These are phyloP conservation scores for Aspergillus vadensis DNA, from an alignment of 2,329 filamentous ascomycete genomes.

Conservation along the genomic window DNA sequence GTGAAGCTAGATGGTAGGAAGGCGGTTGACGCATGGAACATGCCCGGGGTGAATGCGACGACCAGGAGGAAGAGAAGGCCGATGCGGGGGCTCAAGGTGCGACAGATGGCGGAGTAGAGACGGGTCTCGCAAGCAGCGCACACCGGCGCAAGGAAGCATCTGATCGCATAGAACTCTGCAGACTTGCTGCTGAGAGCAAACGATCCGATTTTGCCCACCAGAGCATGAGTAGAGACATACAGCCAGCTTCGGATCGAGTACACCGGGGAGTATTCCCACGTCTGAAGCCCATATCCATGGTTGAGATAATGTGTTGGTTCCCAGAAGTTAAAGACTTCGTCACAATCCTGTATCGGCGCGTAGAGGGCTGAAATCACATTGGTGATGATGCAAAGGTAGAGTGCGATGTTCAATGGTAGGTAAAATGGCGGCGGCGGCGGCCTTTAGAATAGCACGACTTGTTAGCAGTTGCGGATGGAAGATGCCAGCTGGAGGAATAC, in stretches of 20 bases:
- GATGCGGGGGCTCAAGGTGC: constrained; percentile 77
- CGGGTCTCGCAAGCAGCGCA: constrained; percentile 83
- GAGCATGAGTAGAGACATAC: constrained; percentile 78
- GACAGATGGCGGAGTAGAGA: constrained; percentile 75
- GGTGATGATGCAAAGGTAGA: constrained; percentile 75
- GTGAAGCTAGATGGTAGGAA: constrained; percentile 93
- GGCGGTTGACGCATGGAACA: constrained; percentile 86
- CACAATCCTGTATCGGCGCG: constrained; percentile 94
- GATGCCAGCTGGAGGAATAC: constrained; percentile 10
- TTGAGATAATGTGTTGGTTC: constrained; percentile 93
- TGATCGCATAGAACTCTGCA: constrained; percentile 82
- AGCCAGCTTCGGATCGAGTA: constrained; percentile 96
- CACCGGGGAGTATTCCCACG: constrained; percentile 97
- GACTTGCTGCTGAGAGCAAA: constrained; percentile 54
- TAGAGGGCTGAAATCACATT: constrained; percentile 76
- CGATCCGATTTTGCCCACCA: constrained; percentile 67
- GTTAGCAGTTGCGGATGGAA: background rate
- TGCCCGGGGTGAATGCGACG: constrained; percentile 78
- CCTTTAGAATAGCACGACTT: constrained; percentile 20
- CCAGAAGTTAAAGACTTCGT: constrained; percentile 99
- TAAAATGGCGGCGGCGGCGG: constrained; percentile 54
- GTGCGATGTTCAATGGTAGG: constrained; percentile 72
- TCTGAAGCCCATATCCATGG: constrained; percentile 91
- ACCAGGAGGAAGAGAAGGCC: constrained; percentile 81
- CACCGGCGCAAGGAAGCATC: constrained; percentile 69